Evolutionary conservation across 2,329 filamentous ascomycete genomes (phyloP).

Genomic region (Colletotrichum cordylinicola): DNA sequence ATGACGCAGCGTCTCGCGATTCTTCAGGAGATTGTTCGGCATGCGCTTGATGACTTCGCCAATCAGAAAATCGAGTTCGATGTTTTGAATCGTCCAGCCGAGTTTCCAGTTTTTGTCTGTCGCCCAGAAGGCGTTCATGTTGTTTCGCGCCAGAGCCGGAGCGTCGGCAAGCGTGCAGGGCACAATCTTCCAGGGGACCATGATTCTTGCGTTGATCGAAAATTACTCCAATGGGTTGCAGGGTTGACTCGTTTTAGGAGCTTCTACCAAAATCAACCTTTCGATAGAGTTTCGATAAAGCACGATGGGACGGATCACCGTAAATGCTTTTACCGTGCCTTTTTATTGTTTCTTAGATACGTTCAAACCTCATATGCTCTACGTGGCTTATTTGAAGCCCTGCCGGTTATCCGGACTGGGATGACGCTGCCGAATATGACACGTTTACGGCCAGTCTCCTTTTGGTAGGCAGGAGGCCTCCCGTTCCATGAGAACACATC

Average conservation of each 20-base stretch:
- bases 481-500: not conserved
- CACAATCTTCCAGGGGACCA: not conserved
- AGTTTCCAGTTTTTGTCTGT: slow-evolving; percentile 27
- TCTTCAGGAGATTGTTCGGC: slow-evolving; percentile 22
- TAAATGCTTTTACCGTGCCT: not conserved
- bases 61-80: slow-evolving; percentile 16
- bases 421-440: not conserved
- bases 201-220: not conserved
- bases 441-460: not conserved
- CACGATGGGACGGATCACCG: not conserved
- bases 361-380: not conserved
- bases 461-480: not conserved
- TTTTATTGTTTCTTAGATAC: not conserved
- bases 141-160: slow-evolving; percentile 26
- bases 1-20: slow-evolving; percentile 24
- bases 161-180: slow-evolving; percentile 26
- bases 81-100: slow-evolving; percentile 11
- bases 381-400: not conserved
- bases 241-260: not conserved
- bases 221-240: not conserved
- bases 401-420: not conserved
- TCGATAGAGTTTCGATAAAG: not conserved
- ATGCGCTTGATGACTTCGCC: slow-evolving; percentile 14
- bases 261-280: not conserved
- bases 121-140: slow-evolving; percentile 29